Conservation (phyloP, 805 yeast genomes). For the Wickerhamiella dianesei region DNA sequence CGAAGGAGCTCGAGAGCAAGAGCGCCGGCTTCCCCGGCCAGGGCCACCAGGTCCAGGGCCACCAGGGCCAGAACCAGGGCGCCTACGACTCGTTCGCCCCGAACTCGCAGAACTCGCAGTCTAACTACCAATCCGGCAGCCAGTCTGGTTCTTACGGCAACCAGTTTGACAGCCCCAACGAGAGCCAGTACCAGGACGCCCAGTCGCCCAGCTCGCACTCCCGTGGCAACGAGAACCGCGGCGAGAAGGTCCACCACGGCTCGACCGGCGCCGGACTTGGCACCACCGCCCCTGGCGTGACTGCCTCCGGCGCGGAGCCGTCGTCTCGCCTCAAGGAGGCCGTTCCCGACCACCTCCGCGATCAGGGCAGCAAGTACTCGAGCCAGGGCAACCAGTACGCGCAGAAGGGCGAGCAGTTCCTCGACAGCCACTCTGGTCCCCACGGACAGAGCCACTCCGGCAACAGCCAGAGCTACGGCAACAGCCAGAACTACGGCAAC, state of each 20-base stretch:
- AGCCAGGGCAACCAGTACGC: not conserved
- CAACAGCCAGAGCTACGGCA: not conserved
- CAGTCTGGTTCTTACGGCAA: not conserved
- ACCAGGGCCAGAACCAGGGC: no score
- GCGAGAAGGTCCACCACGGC: not conserved
- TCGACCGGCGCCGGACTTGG: not conserved
- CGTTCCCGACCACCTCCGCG: not conserved
- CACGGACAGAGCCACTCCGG: not conserved
- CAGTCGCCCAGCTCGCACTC: not conserved
- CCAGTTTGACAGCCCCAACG: not conserved
- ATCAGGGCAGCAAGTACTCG: not conserved
- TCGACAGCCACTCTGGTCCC: not conserved
- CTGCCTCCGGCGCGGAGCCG: constrained; percentile 1
- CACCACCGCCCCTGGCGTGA: constrained; percentile 2
- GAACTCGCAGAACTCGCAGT: not conserved
- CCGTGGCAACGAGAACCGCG: not conserved
- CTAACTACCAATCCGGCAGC: not conserved
- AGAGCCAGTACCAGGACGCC: not conserved
- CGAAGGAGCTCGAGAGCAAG: not conserved
- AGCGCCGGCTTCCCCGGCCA: not conserved
- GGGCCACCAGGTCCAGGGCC: no score
- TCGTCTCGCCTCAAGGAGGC: constrained; percentile 1
- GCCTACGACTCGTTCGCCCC: not conserved
- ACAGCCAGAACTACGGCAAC: not conserved
- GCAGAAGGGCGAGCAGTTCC: constrained; percentile 1